phyloP scores from a whole-genome alignment of 2,329 filamentous ascomycete species.

The Zymoseptoria brevis region DNA sequence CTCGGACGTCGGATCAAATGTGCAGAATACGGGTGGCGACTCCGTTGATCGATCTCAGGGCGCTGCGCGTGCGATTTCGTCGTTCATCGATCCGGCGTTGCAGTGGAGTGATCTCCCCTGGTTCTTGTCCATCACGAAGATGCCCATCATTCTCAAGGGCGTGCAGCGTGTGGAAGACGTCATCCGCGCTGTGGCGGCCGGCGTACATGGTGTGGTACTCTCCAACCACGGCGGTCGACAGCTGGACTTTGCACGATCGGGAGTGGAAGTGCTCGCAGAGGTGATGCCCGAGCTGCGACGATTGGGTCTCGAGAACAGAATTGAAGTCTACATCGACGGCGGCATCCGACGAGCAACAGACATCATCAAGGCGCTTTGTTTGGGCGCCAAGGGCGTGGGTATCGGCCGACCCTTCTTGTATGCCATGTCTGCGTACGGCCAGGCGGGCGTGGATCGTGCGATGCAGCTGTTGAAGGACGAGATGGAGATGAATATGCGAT shows the following conservation, averaged over 20 bases:
- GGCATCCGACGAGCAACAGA: conserved; percentile 86
- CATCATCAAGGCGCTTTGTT: conserved; percentile 87
- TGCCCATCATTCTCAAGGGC: conserved; percentile 95
- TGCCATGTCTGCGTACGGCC: conserved; percentile 88
- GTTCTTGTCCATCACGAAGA: conserved; percentile 82
- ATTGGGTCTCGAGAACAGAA: conserved; percentile 60
- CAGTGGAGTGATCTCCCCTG: conserved; percentile 83
- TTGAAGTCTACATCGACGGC: conserved; percentile 82
- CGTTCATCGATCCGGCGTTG: conserved; percentile 82
- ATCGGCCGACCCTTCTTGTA: conserved; percentile 93
- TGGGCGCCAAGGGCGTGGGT: conserved; percentile 85
- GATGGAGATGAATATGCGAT: conserved; percentile 97
- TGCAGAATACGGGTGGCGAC: conserved; percentile 61
- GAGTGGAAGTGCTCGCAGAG: conserved; percentile 83
- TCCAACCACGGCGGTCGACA: conserved; percentile 95
- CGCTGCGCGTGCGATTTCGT: conserved; percentile 87
- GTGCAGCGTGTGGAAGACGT: conserved; percentile 96
- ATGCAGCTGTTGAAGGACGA: conserved; percentile 73
- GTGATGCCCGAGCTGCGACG: conserved; percentile 72
- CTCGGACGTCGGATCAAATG: conserved; percentile 66
- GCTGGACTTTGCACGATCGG: conserved; percentile 83
- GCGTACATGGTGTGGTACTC: conserved; percentile 79
- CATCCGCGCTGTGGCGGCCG: conserved; percentile 63
- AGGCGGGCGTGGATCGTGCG: conserved; percentile 78
- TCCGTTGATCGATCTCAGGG: conserved; percentile 81